A percentile compares a stretch with the other conserved stretches of the same genome.
phyloP scores from a whole-genome alignment of 345 rosid genomes.

The Aethionema arabicum region DNA sequence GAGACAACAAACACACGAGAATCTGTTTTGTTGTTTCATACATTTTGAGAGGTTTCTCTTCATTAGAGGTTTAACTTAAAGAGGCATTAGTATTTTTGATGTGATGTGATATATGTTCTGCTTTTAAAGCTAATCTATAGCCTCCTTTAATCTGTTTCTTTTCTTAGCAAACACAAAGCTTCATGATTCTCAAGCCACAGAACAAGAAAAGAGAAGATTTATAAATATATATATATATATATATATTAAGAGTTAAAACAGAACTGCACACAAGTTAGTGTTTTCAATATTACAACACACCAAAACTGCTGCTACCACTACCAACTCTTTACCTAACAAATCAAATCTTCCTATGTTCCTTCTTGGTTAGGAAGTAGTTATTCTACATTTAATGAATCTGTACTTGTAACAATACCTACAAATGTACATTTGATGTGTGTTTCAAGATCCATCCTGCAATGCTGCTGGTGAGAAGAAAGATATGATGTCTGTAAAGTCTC shows the following conservation, averaged over 20 bases:
- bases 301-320: conserved; percentile 39
- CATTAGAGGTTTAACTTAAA: conserved; percentile 11
- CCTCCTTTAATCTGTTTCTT: conserved; percentile 9
- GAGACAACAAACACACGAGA: conserved; percentile 13
- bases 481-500: conserved; percentile 21
- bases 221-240: conserved; percentile 19
- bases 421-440: conserved; percentile 46
- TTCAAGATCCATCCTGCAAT: conserved; percentile 22
- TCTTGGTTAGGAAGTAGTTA: conserved; percentile 27
- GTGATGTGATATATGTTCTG: conserved; percentile 8
- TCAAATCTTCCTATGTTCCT: conserved; percentile 23
- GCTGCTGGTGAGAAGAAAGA: background rate
- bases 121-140: conserved; percentile 27
- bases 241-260: conserved; percentile 29
- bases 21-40: conserved; percentile 14
- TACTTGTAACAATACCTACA: conserved; percentile 59
- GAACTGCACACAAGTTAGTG: conserved; percentile 31
- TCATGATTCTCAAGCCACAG: background rate
- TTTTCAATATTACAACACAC: conserved; percentile 34
- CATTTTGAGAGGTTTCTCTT: conserved; percentile 30
- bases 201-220: background rate
- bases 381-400: conserved; percentile 42
- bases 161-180: conserved; percentile 4
- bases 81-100: conserved; percentile 32
- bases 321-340: conserved; percentile 31